These are phyloP conservation scores for Fusarium temperatum DNA, from an alignment of 2,329 filamentous ascomycete species.

Conservation along the genomic window DNA sequence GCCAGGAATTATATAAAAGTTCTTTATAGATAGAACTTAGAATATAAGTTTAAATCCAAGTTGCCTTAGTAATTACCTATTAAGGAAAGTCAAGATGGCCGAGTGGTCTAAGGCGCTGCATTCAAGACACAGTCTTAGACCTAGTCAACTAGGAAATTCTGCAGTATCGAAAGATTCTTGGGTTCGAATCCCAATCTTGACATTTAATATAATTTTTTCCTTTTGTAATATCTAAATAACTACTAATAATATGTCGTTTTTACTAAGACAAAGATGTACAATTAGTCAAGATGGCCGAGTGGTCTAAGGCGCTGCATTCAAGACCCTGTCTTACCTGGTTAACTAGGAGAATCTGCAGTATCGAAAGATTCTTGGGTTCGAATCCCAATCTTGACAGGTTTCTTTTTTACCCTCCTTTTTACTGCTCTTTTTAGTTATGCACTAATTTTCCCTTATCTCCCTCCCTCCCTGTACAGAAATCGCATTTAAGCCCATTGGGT, in stretches of 20 bases:
- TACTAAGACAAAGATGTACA: too few species aligned
- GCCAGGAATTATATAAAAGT: background rate
- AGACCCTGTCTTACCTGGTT: background rate
- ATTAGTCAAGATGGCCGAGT: background rate
- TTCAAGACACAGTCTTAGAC: background rate
- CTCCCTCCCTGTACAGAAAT: too few species aligned
- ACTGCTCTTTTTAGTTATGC: rapidly evolving
- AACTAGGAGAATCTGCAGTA: background rate
- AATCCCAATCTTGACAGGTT: slow-evolving; percentile 2
- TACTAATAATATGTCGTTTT: too few species aligned
- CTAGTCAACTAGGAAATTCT: rapidly evolving
- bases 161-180: slow-evolving; percentile 11
- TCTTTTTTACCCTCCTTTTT: rapidly evolving
- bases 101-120: slow-evolving; percentile 8
- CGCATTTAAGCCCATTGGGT: background rate
- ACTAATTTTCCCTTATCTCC: background rate
- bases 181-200: slow-evolving; percentile 16
- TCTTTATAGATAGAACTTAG: too few species aligned
- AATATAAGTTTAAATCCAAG: too few species aligned
- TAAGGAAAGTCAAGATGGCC: background rate
- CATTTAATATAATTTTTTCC: too few species aligned
- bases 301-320: slow-evolving; percentile 3
- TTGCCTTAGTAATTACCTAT: too few species aligned
- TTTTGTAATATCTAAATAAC: too few species aligned
- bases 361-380: slow-evolving; percentile 16